phyloP scores from a whole-genome alignment of 31 red algal genomes.

The Asparagopsis taxiformis region DNA sequence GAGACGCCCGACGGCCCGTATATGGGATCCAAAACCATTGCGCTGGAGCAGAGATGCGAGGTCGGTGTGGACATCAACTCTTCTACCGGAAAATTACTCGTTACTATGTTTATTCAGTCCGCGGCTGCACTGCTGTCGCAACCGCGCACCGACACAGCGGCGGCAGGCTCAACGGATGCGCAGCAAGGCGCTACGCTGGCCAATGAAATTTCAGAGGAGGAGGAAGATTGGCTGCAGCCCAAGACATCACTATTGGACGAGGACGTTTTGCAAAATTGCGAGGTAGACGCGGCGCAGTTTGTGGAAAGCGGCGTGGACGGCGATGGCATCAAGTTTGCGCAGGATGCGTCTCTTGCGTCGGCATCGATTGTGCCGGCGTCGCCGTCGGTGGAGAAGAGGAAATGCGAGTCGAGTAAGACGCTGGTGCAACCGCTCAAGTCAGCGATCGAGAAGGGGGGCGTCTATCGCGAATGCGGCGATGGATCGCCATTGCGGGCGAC shows the following conservation, averaged over 20 bases:
- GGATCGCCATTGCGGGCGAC: too few relatives aligned
- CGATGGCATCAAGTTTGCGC: too few relatives aligned
- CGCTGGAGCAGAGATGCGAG: slow-evolving; percentile 15
- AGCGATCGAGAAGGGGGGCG: background rate
- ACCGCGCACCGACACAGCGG: background rate
- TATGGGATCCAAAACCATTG: background rate
- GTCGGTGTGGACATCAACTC: slow-evolving; percentile 9
- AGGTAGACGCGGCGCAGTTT: too few relatives aligned
- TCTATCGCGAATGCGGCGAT: background rate
- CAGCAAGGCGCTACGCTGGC: background rate
- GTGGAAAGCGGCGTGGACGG: too few relatives aligned
- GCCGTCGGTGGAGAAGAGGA: background rate
- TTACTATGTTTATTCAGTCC: slow-evolving; percentile 19
- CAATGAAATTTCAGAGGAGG: slow-evolving; percentile 7
- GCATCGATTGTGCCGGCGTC: background rate
- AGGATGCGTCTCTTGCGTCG: too few relatives aligned
- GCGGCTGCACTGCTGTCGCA: slow-evolving; percentile 8
- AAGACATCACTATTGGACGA: background rate
- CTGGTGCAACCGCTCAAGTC: background rate
- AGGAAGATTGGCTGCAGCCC: background rate
- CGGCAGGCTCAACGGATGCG: background rate
- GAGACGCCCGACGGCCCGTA: background rate
- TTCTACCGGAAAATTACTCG: background rate
- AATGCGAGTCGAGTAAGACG: background rate
- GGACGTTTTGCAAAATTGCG: too few relatives aligned